Evolutionary conservation across 169 alveolate species (phyloP), one percentile per base, ranked within the genome.

Genomic region (Condylostoma magnum): DNA sequence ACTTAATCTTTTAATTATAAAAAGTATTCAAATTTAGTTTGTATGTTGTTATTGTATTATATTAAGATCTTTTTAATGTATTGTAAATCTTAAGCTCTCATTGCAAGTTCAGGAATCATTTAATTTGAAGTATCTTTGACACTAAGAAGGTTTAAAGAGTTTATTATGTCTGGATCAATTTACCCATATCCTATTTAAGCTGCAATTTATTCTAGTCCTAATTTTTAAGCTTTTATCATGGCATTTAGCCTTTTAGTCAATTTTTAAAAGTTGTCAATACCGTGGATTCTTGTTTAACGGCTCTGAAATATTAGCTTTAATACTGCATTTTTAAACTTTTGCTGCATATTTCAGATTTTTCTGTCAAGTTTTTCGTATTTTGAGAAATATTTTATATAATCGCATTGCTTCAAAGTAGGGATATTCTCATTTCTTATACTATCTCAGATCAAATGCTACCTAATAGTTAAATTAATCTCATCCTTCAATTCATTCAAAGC

Each of bases 321-420:
- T 33, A 63, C 57, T 22, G 12, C 22, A 5, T 63, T 63, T 63
- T 63, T 63, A n/a, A 63, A 20, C 60, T 22, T 41, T 18, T 18
- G 38, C 36, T 33, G 22, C 30, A 31, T 38, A 25, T 63, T 63
- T 41, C 34, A 44, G 33, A 44, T 46, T 25, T 63, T 44, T n/a
- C 33, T 38, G 4, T 12, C 20, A 15, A 18, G 58, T 5, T n/a
- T n/a, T 20, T 43, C 15, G 43, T n/a, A 20, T 3, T 63, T 27
- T 44, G 25, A 28, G 3, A 12, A n/a, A 8, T 30, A 37, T 44
- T 63, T 63, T 4, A 20, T 25, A 44, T 43, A 43, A 22, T 63
- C 73, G 18, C 38, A 25, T 4, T 34, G 58, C 5, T 43, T 41
- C 0, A 15, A 5, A 22, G 27, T 43, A 12, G 20, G 15, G 3